These are phyloP conservation scores for Apiospora saccharicola DNA, from an alignment of 2,329 filamentous ascomycete genomes.

Conservation along the genomic window DNA sequence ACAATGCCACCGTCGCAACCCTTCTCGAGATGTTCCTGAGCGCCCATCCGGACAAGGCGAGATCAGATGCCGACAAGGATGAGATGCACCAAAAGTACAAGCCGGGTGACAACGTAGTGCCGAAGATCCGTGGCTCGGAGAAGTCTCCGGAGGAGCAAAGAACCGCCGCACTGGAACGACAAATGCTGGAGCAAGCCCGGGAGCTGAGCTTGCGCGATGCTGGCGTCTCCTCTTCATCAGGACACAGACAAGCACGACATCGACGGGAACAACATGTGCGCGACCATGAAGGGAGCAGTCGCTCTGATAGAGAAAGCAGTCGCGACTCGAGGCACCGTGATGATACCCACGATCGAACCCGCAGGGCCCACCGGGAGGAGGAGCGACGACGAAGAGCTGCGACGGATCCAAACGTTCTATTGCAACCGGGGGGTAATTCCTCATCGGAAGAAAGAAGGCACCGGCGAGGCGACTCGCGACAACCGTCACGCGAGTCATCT, in stretches of 20 bases:
- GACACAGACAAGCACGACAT: conserved; percentile 31
- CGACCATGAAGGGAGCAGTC: conserved; percentile 42
- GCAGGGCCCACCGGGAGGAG: conserved; percentile 41
- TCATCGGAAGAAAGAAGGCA: conserved; percentile 47
- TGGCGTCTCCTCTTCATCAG: conserved; percentile 51
- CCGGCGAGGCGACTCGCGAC: conserved; percentile 54
- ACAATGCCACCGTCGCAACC: conserved; percentile 90
- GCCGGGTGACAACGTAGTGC: conserved; percentile 82
- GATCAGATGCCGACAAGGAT: conserved; percentile 74
- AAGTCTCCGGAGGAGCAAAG: conserved; percentile 61
- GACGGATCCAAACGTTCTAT: conserved; percentile 45
- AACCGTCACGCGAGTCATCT: conserved; percentile 48
- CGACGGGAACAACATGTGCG: conserved; percentile 40
- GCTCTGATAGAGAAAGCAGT: conserved; percentile 42
- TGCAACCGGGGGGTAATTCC: conserved; percentile 45
- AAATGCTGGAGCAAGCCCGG: conserved; percentile 74
- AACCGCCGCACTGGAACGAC: conserved; percentile 70
- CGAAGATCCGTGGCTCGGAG: conserved; percentile 60
- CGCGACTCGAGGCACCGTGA: conserved; percentile 37
- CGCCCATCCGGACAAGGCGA: conserved; percentile 78
- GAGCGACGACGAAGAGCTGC: conserved; percentile 38
- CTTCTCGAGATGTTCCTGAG: conserved; percentile 87
- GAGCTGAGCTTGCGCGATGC: conserved; percentile 76
- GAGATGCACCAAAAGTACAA: conserved; percentile 80
- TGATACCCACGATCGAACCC: conserved; percentile 35